phyloP scores from a whole-genome alignment of 2,329 filamentous ascomycete genomes.

The Apiospora saccharicola region DNA sequence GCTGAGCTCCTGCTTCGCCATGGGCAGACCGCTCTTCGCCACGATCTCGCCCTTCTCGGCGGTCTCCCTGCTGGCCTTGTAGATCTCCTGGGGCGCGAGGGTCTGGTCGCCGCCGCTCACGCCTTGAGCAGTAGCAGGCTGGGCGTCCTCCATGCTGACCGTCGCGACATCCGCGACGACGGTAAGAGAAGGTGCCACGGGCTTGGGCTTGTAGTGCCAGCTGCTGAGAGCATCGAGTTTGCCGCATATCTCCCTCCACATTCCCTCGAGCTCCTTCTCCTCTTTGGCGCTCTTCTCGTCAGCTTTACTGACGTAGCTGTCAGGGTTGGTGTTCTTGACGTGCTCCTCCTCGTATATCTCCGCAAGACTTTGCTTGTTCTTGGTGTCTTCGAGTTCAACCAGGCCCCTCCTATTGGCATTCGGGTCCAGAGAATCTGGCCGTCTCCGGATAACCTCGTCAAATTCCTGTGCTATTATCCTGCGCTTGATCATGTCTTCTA shows the following conservation, averaged over 20 bases:
- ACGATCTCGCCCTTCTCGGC: slow-evolving; percentile 75
- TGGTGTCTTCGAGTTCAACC: slow-evolving; percentile 84
- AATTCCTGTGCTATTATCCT: slow-evolving; percentile 91
- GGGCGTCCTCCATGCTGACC: slow-evolving; percentile 92
- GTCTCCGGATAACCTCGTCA: slow-evolving; percentile 85
- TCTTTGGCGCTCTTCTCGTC: slow-evolving; percentile 85
- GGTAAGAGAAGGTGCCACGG: slow-evolving; percentile 79
- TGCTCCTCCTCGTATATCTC: slow-evolving; percentile 96
- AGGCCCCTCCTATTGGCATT: slow-evolving; percentile 72
- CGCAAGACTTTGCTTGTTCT: slow-evolving; percentile 85
- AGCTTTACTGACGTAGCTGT: slow-evolving; percentile 78
- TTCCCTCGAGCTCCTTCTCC: slow-evolving; percentile 79
- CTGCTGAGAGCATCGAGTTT: slow-evolving; percentile 90
- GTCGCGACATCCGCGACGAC: slow-evolving; percentile 92
- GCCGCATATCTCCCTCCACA: slow-evolving; percentile 83
- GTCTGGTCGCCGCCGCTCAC: slow-evolving; percentile 73
- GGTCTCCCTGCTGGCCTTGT: slow-evolving; percentile 76
- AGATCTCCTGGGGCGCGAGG: slow-evolving; percentile 94
- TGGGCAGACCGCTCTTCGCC: slow-evolving; percentile 76
- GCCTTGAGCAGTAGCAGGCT: slow-evolving; percentile 82
- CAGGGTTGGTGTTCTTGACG: slow-evolving; percentile 77
- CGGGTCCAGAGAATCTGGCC: slow-evolving; percentile 75
- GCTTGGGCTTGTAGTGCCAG: slow-evolving; percentile 95
- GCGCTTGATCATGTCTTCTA: slow-evolving; percentile 93
- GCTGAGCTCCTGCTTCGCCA: slow-evolving; percentile 85